Conservation (phyloP, 768 basidiomycete species). For the Mycena galericulata region DNA sequence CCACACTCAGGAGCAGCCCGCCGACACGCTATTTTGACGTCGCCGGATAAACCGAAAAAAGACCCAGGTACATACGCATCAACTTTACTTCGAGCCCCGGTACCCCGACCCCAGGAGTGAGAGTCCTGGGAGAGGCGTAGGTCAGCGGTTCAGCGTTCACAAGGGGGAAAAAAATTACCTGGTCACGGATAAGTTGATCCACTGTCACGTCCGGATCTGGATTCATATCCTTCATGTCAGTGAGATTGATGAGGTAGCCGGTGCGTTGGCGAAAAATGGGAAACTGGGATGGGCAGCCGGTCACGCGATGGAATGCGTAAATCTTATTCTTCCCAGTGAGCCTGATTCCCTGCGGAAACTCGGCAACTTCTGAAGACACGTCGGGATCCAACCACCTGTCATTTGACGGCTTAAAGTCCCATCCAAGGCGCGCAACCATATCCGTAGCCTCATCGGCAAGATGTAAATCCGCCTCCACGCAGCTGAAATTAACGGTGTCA, state of each 20-base stretch:
- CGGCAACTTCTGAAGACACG: neutral
- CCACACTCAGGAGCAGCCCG: constrained; percentile 10
- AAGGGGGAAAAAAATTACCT: neutral
- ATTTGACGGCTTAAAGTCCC: neutral
- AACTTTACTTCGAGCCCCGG: neutral
- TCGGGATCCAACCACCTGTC: neutral
- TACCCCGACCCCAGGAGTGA: constrained; percentile 16
- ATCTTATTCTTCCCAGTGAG: constrained; percentile 7
- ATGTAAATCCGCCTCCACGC: neutral
- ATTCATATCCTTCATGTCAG: neutral
- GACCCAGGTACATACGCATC: constrained; percentile 9
- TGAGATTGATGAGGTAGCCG: constrained; percentile 9
- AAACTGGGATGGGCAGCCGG: too few species aligned
- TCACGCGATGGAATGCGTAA: constrained; percentile 16
- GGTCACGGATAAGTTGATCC: constrained; percentile 19
- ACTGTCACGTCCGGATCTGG: constrained; percentile 9
- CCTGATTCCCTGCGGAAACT: constrained; percentile 7
- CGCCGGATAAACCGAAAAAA: constrained; percentile 11
- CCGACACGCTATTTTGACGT: constrained; percentile 12
- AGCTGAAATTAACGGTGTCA: neutral
- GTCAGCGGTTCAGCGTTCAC: neutral
- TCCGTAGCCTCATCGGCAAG: too few species aligned
- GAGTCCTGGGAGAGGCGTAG: neutral
- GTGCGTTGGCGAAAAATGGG: constrained; percentile 2
- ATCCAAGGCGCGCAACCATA: neutral